A percentile compares a stretch with the other conserved stretches of the same genome.
phyloP scores from a whole-genome alignment of 805 yeast genomes.

The Kluyveromyces siamensis region DNA sequence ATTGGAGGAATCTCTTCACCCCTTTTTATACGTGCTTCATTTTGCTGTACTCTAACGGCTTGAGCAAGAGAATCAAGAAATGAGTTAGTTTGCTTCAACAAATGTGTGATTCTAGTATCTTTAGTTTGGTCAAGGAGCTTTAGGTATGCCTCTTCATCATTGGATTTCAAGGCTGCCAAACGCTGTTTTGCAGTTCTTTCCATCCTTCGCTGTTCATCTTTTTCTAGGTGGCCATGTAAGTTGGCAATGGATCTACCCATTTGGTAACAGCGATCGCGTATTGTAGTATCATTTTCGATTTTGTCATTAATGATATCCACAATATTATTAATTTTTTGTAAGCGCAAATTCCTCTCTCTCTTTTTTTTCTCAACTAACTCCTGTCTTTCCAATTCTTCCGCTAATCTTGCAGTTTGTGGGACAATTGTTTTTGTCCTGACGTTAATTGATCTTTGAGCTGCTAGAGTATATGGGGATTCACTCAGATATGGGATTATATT shows the following conservation, averaged over 20 bases:
- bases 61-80: slow-evolving; percentile 72
- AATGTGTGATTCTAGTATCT: slow-evolving; percentile 79
- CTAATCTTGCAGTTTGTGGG: slow-evolving; percentile 65
- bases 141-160: slow-evolving; percentile 82
- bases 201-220: slow-evolving; percentile 64
- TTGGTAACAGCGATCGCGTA: slow-evolving; percentile 23
- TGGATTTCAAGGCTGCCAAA: slow-evolving; percentile 76
- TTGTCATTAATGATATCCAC: slow-evolving; percentile 26
- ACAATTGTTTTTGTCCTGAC: slow-evolving; percentile 62
- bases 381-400: slow-evolving; percentile 67
- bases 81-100: slow-evolving; percentile 68
- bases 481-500: slow-evolving; percentile 42
- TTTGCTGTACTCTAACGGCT: slow-evolving; percentile 71
- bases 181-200: slow-evolving; percentile 83
- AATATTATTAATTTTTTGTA: slow-evolving; percentile 37
- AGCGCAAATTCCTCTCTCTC: slow-evolving; percentile 42
- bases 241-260: slow-evolving; percentile 22
- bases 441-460: slow-evolving; percentile 62
- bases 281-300: slow-evolving; percentile 16
- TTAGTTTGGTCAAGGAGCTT: slow-evolving; percentile 78
- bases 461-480: slow-evolving; percentile 46
- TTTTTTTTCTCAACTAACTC: slow-evolving; percentile 52
- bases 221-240: slow-evolving; percentile 38
- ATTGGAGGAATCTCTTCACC: slow-evolving; percentile 31
- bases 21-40: slow-evolving; percentile 27